phyloP scores from a whole-genome alignment of 805 yeast species.

The Candida bentonensis region DNA sequence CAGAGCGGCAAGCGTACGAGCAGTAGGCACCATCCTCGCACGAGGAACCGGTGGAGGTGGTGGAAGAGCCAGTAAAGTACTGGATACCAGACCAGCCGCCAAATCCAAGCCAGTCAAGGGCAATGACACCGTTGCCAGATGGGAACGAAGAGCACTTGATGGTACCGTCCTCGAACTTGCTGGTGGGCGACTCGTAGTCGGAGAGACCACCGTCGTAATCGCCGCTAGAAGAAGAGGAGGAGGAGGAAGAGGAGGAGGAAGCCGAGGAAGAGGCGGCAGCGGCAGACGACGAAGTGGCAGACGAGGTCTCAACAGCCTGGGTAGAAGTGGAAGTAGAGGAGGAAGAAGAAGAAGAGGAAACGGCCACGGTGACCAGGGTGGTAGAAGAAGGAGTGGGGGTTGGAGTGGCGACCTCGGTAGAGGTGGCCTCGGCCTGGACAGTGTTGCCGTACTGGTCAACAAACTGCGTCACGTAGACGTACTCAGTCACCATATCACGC shows the following conservation, averaged over 20 bases:
- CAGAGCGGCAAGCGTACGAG: conserved; percentile 96
- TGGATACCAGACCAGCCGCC: conserved; percentile 80
- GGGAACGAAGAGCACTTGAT: conserved; percentile 59
- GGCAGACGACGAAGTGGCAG: conserved; percentile 19
- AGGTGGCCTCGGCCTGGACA: conserved; percentile 24
- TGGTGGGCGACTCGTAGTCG: conserved; percentile 41
- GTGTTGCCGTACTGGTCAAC: conserved; percentile 27
- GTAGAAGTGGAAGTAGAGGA: conserved; percentile 22
- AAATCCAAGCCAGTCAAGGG: conserved; percentile 54
- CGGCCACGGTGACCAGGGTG: conserved; percentile 8
- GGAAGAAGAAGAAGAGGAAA: conserved; percentile 18
- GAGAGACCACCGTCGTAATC: conserved; percentile 40
- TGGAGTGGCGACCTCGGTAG: conserved; percentile 14
- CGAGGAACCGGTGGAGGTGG: conserved; percentile 44
- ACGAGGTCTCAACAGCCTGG: conserved; percentile 14
- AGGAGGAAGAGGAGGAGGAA: conserved; percentile 18
- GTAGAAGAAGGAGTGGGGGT: conserved; percentile 11
- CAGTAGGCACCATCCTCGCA: conserved; percentile 90
- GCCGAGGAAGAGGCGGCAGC: conserved; percentile 22
- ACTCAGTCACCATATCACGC: conserved; percentile 30
- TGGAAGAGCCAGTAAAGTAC: conserved; percentile 33
- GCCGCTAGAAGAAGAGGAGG: conserved; percentile 19
- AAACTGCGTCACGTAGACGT: conserved; percentile 32
- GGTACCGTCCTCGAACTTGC: conserved; percentile 58
- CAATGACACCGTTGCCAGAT: conserved; percentile 69